These are phyloP conservation scores for Botryosphaeria agaves DNA, from an alignment of 2,329 filamentous ascomycete genomes.

Conservation along the genomic window DNA sequence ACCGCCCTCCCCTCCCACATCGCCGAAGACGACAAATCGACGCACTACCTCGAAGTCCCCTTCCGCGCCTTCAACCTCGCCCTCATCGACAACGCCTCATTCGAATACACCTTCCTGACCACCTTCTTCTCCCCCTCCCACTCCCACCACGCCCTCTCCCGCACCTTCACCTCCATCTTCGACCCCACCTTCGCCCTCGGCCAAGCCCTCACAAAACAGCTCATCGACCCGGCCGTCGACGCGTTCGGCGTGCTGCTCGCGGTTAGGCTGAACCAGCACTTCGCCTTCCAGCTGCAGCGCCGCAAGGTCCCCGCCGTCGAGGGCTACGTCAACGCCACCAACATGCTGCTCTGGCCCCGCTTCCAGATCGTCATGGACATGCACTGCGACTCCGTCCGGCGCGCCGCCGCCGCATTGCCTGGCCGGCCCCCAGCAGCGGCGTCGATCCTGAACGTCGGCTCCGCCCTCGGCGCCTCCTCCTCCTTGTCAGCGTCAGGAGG, in stretches of 20 bases:
- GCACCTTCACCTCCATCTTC: slow-evolving; percentile 76
- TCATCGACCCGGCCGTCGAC: slow-evolving; percentile 65
- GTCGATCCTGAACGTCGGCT: slow-evolving; percentile 21
- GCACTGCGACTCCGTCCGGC: slow-evolving; percentile 74
- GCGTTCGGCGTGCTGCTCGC: slow-evolving; percentile 78
- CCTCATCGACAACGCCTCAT: slow-evolving; percentile 79
- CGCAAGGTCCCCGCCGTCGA: slow-evolving; percentile 81
- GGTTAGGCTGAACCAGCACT: slow-evolving; percentile 82
- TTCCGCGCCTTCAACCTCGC: slow-evolving; percentile 94
- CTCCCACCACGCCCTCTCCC: slow-evolving; percentile 59
- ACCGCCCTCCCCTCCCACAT: slow-evolving; percentile 72
- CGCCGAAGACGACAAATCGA: slow-evolving; percentile 73
- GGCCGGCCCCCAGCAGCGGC: slow-evolving; percentile 16
- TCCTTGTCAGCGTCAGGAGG: no score
- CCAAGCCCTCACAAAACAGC: slow-evolving; percentile 53
- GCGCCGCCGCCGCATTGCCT: slow-evolving; percentile 27
- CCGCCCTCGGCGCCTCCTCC: slow-evolving; percentile 35
- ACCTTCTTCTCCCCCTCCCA: slow-evolving; percentile 72
- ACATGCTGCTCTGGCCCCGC: slow-evolving; percentile 91
- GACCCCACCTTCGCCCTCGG: slow-evolving; percentile 79
- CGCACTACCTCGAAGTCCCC: slow-evolving; percentile 75
- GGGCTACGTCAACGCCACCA: slow-evolving; percentile 82
- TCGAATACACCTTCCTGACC: slow-evolving; percentile 87
- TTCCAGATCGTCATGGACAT: slow-evolving; percentile 88
- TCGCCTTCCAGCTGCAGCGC: slow-evolving; percentile 84